Evolutionary conservation across 2,329 filamentous ascomycete species (phyloP).

Genomic region (Myriosclerotinia scirpicola): DNA sequence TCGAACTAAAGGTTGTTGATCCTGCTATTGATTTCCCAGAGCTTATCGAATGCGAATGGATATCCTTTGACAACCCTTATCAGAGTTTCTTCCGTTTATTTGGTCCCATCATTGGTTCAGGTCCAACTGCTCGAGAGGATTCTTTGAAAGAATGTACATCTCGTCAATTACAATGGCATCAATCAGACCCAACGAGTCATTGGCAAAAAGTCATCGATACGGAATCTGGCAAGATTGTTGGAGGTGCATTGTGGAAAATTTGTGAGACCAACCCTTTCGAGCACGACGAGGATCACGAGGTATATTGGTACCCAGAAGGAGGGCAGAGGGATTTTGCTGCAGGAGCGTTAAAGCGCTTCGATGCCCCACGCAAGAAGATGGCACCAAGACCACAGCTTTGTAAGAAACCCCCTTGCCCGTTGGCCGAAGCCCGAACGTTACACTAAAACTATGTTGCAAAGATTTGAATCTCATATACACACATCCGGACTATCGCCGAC

Average conservation of each 20-base stretch:
- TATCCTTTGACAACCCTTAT: slow-evolving; percentile 16
- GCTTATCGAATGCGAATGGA: slow-evolving; percentile 16
- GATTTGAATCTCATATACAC: slow-evolving; percentile 24
- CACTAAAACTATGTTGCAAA: neutral
- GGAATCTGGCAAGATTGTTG: slow-evolving; percentile 9
- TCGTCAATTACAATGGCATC: slow-evolving; percentile 19
- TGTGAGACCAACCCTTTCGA: slow-evolving; percentile 15
- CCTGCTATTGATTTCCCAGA: slow-evolving; percentile 12
- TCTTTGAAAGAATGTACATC: slow-evolving; percentile 4
- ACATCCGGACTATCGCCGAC: slow-evolving; percentile 20
- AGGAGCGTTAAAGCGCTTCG: slow-evolving; percentile 1
- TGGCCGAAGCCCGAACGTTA: neutral
- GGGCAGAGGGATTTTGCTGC: slow-evolving; percentile 8
- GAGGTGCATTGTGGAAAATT: slow-evolving; percentile 21
- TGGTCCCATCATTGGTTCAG: slow-evolving; percentile 10
- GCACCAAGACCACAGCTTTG: slow-evolving; percentile 17
- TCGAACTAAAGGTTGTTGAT: slow-evolving; percentile 16
- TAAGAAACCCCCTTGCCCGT: neutral
- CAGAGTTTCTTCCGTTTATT: slow-evolving; percentile 20
- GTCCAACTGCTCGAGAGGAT: neutral
- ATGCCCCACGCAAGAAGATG: slow-evolving; percentile 3
- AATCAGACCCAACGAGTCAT: slow-evolving; percentile 18
- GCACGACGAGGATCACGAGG: slow-evolving; percentile 6
- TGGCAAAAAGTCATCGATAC: slow-evolving; percentile 21
- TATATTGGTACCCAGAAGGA: slow-evolving; percentile 17